Conservation (phyloP, 352 stramenopile species). For the Pythium guiyangense region DNA sequence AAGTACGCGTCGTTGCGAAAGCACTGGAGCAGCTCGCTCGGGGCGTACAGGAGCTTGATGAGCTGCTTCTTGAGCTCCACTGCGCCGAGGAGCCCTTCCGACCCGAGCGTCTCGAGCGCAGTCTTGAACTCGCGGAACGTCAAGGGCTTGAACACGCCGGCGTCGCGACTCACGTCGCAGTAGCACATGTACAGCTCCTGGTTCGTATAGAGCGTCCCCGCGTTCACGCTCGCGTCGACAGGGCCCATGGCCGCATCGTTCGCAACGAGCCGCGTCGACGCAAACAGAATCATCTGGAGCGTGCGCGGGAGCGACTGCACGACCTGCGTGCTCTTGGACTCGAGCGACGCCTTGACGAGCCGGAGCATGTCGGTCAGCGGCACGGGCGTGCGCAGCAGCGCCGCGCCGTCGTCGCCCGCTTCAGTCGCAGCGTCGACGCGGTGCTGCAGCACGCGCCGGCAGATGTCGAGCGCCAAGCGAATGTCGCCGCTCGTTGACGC, state of each 20-base stretch:
- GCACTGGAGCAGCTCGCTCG: conserved; percentile 61
- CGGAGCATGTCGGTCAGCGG: conserved; percentile 69
- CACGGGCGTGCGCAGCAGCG: conserved; percentile 23
- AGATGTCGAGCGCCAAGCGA: conserved; percentile 68
- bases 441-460: conserved; percentile 60
- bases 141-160: conserved; percentile 61
- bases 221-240: conserved; percentile 17
- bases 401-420: conserved; percentile 1
- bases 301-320: conserved; percentile 69
- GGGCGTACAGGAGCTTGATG: conserved; percentile 66
- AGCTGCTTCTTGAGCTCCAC: conserved; percentile 65
- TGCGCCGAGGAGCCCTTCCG: conserved; percentile 57
- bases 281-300: conserved; percentile 80
- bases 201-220: conserved; percentile 37
- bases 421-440: conserved; percentile 15
- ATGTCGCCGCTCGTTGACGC: conserved; percentile 75
- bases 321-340: conserved; percentile 52
- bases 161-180: conserved; percentile 59
- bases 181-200: conserved; percentile 69
- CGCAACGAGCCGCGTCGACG: conserved; percentile 38
- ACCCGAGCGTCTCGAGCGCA: conserved; percentile 60
- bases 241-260: conserved; percentile 11
- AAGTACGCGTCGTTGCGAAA: conserved; percentile 79
- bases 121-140: conserved; percentile 57
- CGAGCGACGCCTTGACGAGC: conserved; percentile 65